Conservation (phyloP, 2,329 filamentous ascomycete species). For the Penicillium hordei region DNA sequence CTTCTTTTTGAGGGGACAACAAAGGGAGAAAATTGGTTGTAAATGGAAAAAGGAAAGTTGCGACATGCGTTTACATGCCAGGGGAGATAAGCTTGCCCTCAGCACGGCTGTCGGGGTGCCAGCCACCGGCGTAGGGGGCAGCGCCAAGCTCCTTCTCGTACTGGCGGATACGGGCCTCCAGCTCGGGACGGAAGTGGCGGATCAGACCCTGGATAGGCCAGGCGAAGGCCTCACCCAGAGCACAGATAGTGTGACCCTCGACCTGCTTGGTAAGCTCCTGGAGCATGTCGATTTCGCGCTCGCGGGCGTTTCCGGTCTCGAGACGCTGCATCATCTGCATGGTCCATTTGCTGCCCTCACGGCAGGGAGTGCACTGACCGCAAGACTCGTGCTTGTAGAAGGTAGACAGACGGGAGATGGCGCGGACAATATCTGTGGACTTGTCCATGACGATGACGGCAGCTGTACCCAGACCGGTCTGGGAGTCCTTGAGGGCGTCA, state of each 20-base stretch:
- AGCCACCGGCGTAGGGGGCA: slow-evolving; percentile 78
- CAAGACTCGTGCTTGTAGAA: slow-evolving; percentile 99
- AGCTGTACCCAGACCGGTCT: slow-evolving; percentile 94
- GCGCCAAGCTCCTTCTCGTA: slow-evolving; percentile 73
- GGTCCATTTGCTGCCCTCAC: slow-evolving; percentile 98
- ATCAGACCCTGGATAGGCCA: slow-evolving; percentile 99
- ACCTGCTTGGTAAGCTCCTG: slow-evolving; percentile 99
- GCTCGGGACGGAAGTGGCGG: slow-evolving; percentile 93
- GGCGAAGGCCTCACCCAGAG: slow-evolving; percentile 94
- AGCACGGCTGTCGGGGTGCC: slow-evolving; percentile 70
- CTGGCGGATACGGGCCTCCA: slow-evolving; percentile 85
- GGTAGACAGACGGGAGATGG: slow-evolving; percentile 86
- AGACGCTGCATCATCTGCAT: slow-evolving; percentile 98
- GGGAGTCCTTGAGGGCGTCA: slow-evolving; percentile 94
- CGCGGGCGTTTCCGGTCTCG: slow-evolving; percentile 82
- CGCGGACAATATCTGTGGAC: slow-evolving; percentile 90
- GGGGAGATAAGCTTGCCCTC: slow-evolving; percentile 85
- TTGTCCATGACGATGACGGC: slow-evolving; percentile 99
- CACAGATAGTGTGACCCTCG: slow-evolving; percentile 98
- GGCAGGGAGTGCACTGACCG: slow-evolving; percentile 98
- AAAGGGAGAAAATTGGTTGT: slow-evolving; percentile 8
- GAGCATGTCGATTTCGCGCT: slow-evolving; percentile 97
- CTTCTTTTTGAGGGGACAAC: slow-evolving; percentile 20
- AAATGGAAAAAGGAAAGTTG: slow-evolving; percentile 3
- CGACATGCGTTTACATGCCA: slow-evolving; percentile 69